phyloP scores from a whole-genome alignment of 192 early-diverging fungal genomes.

The Pilobolus umbonatus region DNA sequence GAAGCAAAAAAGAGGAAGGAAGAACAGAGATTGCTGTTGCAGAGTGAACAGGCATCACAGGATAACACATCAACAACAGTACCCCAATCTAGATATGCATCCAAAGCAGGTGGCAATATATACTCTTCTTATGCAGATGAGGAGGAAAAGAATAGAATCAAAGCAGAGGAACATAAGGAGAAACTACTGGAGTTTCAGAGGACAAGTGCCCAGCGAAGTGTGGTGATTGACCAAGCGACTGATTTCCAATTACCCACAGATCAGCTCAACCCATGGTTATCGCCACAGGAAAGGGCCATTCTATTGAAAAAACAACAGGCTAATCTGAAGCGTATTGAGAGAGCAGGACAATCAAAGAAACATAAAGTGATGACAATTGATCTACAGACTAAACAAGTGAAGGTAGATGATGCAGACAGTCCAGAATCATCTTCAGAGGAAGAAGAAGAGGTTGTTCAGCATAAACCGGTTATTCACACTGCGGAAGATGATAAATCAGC shows the following conservation, averaged over 20 bases:
- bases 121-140: constrained; percentile 18
- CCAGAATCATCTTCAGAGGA: constrained; percentile 24
- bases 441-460: constrained; percentile 21
- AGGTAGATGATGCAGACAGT: constrained; percentile 30
- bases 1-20: constrained; percentile 46
- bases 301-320: constrained; percentile 39
- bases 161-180: constrained; percentile 43
- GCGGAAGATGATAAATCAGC: constrained; percentile 8
- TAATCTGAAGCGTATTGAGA: constrained; percentile 38
- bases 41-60: constrained; percentile 28
- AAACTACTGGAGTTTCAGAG: constrained; percentile 44
- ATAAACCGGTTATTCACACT: neutral
- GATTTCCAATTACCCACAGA: constrained; percentile 52
- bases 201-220: constrained; percentile 40
- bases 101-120: constrained; percentile 40
- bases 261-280: constrained; percentile 45
- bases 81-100: constrained; percentile 37
- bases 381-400: constrained; percentile 35
- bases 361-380: constrained; percentile 53
- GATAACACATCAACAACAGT: neutral
- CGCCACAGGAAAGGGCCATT: constrained; percentile 39
- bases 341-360: constrained; percentile 28
- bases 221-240: constrained; percentile 47
- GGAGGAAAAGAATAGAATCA: constrained; percentile 18
- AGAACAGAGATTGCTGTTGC: constrained; percentile 33